These are phyloP conservation scores for Chrysopogon serrulatus DNA, from an alignment of 176 grass and related monocot species.

Conservation along the genomic window DNA sequence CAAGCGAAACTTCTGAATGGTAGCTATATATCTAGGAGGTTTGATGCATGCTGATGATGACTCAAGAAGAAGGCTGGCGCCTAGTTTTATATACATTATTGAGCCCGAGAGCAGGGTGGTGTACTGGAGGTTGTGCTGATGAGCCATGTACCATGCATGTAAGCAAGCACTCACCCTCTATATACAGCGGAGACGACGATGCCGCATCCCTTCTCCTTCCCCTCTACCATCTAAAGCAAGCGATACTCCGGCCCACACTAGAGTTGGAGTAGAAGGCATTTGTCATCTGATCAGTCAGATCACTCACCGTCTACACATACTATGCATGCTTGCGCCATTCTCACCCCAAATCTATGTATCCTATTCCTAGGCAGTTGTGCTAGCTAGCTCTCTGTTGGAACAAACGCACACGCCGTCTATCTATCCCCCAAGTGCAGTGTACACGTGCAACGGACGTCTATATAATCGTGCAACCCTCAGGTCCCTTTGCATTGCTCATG, in stretches of 20 bases:
- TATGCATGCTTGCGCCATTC: not conserved
- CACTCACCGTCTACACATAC: not conserved
- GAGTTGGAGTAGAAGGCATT: not conserved
- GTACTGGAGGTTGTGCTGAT: too few relatives aligned
- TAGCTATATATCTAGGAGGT: too few relatives aligned
- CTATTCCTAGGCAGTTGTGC: not conserved
- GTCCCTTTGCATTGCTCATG: not conserved
- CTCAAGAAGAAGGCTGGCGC: too few relatives aligned
- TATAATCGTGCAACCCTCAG: not conserved
- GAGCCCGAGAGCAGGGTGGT: too few relatives aligned
- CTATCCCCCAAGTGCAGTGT: not conserved
- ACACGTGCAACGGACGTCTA: too few relatives aligned
- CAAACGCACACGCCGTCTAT: not conserved
- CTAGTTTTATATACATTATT: too few relatives aligned
- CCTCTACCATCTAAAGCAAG: not conserved
- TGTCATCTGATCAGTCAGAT: not conserved
- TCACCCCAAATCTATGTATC: not conserved
- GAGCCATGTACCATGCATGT: too few relatives aligned
- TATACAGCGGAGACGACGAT: too few relatives aligned
- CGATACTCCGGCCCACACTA: not conserved
- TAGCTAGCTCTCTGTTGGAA: not conserved
- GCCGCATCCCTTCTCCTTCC: too few relatives aligned
- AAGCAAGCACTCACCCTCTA: too few relatives aligned
- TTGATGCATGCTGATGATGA: too few relatives aligned
- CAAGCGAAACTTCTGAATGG: too few relatives aligned